Percentiles rank a stretch among this genome's conserved stretches.
These are phyloP conservation scores for Cladorrhinum samala DNA, from an alignment of 495 filamentous ascomycete genomes.

Conservation along the genomic window DNA sequence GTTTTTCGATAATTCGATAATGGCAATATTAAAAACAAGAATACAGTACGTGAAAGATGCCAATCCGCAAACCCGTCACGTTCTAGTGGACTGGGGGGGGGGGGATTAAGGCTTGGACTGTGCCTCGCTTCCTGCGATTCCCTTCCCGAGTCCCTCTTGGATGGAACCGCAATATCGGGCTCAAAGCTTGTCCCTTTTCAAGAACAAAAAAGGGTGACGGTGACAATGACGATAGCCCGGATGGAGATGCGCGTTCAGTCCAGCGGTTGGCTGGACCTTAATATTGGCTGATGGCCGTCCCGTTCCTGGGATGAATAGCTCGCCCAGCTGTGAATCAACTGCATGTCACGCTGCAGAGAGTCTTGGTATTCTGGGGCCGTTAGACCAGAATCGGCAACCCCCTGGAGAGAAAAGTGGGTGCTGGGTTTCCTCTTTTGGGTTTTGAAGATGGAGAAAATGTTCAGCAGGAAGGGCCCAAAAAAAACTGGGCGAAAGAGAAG, in stretches of 20 bases:
- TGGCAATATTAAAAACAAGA: no score
- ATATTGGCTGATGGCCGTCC: constrained; percentile 37
- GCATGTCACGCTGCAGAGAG: constrained; percentile 21
- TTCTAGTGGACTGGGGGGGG: no score
- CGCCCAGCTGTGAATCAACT: constrained; percentile 16
- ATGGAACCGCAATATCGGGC: no score
- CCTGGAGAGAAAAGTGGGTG: constrained; percentile 15
- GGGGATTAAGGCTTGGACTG: no score
- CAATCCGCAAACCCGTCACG: not conserved
- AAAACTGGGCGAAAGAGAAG: no score
- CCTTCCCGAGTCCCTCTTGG: no score
- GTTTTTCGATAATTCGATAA: no score
- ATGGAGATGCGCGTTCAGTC: no score
- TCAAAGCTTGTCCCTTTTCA: no score
- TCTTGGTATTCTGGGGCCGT: not conserved
- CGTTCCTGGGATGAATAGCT: constrained; percentile 11
- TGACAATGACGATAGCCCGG: constrained; percentile 8
- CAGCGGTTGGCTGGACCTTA: constrained; percentile 42
- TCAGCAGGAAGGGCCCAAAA: no score
- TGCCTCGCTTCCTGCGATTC: no score
- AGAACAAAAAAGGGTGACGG: constrained; percentile 15
- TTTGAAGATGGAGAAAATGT: no score
- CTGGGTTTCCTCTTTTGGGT: constrained; percentile 9
- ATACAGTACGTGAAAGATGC: not conserved
- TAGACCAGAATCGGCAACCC: not conserved